A percentile compares a stretch with the other conserved stretches of the same genome.
phyloP scores from a whole-genome alignment of 2,329 filamentous ascomycete genomes.

The Helminthosporium solani region DNA sequence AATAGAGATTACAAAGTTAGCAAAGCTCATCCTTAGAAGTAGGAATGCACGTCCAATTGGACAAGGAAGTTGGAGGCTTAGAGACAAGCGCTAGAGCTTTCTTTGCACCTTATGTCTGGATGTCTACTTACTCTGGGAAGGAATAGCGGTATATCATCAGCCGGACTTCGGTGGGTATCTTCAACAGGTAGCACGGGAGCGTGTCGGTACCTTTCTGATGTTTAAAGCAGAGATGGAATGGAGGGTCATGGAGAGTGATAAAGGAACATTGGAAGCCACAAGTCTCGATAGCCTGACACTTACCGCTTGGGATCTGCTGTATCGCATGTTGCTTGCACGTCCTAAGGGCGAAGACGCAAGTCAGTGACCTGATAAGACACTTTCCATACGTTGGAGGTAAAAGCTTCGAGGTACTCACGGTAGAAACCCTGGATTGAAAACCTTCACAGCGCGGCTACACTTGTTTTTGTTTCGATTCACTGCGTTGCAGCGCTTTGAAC shows the following conservation, averaged over 20 bases:
- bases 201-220: conserved; percentile 10
- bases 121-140: conserved; percentile 7
- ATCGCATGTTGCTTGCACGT: neutral
- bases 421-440: neutral
- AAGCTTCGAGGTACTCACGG: too few species aligned
- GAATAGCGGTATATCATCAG: conserved; percentile 19
- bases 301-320: conserved; percentile 4
- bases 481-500: neutral
- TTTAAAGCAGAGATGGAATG: conserved; percentile 15
- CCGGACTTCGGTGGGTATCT: conserved; percentile 17
- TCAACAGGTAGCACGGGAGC: conserved; percentile 17
- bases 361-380: too few species aligned
- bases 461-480: neutral
- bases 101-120: neutral
- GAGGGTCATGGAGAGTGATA: conserved; percentile 2
- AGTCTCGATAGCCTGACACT: conserved; percentile 16
- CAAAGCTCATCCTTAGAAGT: too few species aligned
- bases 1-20: too few species aligned
- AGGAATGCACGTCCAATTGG: too few species aligned
- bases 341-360: neutral
- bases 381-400: too few species aligned
- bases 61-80: neutral
- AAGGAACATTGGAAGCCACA: conserved; percentile 17
- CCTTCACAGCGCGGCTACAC: conserved; percentile 1
- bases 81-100: neutral